Percentiles rank a stretch among this genome's conserved stretches.
These are phyloP conservation scores for Anethum foeniculum DNA, from an alignment of 140 eudicot genomes.

Conservation along the genomic window DNA sequence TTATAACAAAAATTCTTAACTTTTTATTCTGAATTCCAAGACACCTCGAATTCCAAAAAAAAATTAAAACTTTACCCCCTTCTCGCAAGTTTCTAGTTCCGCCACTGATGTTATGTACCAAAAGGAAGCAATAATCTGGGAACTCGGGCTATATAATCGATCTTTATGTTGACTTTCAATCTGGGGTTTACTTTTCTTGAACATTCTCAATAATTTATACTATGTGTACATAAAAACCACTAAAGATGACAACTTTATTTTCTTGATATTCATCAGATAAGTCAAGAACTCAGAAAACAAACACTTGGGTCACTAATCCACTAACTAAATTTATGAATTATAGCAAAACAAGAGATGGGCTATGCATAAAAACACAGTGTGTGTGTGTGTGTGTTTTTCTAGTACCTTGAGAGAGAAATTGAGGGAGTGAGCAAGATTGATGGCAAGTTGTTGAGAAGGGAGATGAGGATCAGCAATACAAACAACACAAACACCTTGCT, in stretches of 20 bases:
- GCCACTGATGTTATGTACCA: neutral
- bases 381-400: neutral
- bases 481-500: constrained; percentile 72
- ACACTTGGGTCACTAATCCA: neutral
- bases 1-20: no score
- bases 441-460: constrained; percentile 58
- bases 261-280: neutral
- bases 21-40: no score
- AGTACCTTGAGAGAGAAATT: constrained; percentile 75
- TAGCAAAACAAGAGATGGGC: neutral
- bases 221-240: neutral
- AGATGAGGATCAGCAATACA: constrained; percentile 77
- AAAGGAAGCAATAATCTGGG: neutral
- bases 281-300: neutral
- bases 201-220: neutral
- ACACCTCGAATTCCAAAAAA: neutral
- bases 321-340: neutral
- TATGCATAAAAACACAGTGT: neutral
- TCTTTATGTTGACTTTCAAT: neutral
- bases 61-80: neutral
- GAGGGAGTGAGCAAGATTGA: constrained; percentile 56
- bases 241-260: neutral
- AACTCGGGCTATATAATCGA: neutral
- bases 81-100: neutral
- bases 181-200: neutral